These are phyloP conservation scores for Centaurea solstitialis DNA, from an alignment of 129 eudicot species.

Conservation along the genomic window DNA sequence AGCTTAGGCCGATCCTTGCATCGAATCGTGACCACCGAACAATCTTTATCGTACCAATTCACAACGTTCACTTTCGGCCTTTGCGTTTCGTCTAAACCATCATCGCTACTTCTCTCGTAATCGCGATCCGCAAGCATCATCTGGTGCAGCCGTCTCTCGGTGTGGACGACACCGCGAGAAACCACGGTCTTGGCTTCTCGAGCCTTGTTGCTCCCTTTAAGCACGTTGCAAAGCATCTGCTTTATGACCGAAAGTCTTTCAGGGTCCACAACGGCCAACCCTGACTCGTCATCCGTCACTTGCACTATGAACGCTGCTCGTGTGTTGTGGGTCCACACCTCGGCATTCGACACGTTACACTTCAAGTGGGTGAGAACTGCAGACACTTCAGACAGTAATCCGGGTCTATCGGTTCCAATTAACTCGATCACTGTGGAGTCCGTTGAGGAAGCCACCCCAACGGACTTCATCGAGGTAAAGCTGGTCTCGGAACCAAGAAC, in stretches of 20 bases:
- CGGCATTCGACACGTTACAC: constrained; percentile 89
- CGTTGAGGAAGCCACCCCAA: constrained; percentile 53
- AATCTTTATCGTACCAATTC: constrained; percentile 92
- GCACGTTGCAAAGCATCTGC: constrained; percentile 73
- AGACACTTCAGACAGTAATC: constrained; percentile 83
- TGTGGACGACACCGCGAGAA: constrained; percentile 60
- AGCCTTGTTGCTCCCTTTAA: constrained; percentile 67
- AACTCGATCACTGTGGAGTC: constrained; percentile 83
- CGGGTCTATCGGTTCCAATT: constrained; percentile 88
- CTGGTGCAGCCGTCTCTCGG: constrained; percentile 91
- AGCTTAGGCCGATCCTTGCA: constrained; percentile 96
- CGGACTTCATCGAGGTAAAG: constrained; percentile 58
- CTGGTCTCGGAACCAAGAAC: constrained; percentile 87
- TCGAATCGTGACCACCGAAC: constrained; percentile 79
- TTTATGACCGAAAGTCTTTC: constrained; percentile 61
- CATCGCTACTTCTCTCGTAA: constrained; percentile 47
- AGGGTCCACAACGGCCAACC: constrained; percentile 60
- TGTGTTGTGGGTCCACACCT: constrained; percentile 98
- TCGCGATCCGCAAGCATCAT: constrained; percentile 93
- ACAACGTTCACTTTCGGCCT: constrained; percentile 83
- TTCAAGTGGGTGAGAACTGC: constrained; percentile 89
- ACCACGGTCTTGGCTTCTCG: constrained; percentile 80
- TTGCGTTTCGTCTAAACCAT: constrained; percentile 33
- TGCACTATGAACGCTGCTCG: constrained; percentile 93
- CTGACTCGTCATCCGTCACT: constrained; percentile 70